phyloP scores from a whole-genome alignment of 1,139 yeast species.

The Dujonia santamariae region DNA sequence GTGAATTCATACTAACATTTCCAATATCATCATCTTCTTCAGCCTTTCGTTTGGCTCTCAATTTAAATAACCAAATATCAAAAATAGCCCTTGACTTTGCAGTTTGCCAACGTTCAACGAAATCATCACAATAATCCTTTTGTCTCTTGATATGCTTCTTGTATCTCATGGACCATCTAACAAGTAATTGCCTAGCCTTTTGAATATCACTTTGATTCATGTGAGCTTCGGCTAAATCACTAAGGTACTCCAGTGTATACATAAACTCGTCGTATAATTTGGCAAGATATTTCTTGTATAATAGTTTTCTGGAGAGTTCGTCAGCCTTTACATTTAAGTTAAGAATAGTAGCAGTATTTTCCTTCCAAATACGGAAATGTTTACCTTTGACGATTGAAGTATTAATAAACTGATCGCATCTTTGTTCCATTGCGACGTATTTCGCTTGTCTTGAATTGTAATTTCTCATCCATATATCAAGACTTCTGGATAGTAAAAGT shows the following conservation, averaged over 20 bases:
- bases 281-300: slow-evolving; percentile 26
- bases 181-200: slow-evolving; percentile 23
- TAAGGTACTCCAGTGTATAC: slow-evolving; percentile 20
- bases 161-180: slow-evolving; percentile 39
- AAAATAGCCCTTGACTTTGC: slow-evolving; percentile 28
- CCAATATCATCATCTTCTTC: slow-evolving; percentile 12
- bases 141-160: slow-evolving; percentile 32
- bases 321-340: slow-evolving; percentile 13
- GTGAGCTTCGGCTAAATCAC: slow-evolving; percentile 28
- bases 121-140: slow-evolving; percentile 35
- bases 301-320: slow-evolving; percentile 20
- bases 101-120: slow-evolving; percentile 31
- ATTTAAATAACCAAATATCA: slow-evolving; percentile 36
- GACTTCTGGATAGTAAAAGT: slow-evolving; percentile 10
- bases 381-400: slow-evolving; percentile 10
- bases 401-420: slow-evolving; percentile 13
- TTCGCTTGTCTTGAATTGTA: slow-evolving; percentile 15
- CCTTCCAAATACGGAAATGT: slow-evolving; percentile 17
- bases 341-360: slow-evolving; percentile 7
- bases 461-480: slow-evolving; percentile 21
- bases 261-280: slow-evolving; percentile 35
- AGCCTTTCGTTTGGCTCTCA: slow-evolving; percentile 8
- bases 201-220: slow-evolving; percentile 27
- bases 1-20: slow-evolving; percentile 18
- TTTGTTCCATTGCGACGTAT: slow-evolving; percentile 13